Evolutionary conservation across 352 stramenopile species (phyloP).

Genomic region (Stramenopiles sp.): DNA sequence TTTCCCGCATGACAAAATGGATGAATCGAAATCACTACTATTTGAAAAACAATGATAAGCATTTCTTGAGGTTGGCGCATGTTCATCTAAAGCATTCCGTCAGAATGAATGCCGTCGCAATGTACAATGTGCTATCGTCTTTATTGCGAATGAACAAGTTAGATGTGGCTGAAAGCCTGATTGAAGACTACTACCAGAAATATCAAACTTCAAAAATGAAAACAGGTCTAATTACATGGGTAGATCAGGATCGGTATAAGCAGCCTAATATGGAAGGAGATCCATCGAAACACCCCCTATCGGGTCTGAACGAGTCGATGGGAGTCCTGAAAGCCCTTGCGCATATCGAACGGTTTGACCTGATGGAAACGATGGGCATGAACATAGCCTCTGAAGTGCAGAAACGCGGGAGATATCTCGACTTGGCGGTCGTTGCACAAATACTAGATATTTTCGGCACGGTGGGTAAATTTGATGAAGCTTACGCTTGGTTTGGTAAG

Average conservation of each 20-base stretch:
- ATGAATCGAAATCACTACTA: background rate
- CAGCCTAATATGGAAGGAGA: background rate
- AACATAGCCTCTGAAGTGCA: background rate
- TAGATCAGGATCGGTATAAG: background rate
- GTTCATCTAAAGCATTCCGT: background rate
- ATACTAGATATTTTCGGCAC: background rate
- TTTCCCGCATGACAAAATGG: background rate
- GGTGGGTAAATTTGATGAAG: background rate
- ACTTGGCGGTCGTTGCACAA: background rate
- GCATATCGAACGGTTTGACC: background rate
- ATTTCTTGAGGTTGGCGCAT: background rate
- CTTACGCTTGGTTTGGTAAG: background rate
- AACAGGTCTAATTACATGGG: background rate
- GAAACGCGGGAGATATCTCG: no score
- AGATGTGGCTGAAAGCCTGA: background rate
- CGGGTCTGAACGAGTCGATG: background rate
- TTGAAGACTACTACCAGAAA: no score
- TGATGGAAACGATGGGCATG: background rate
- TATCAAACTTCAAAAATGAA: background rate
- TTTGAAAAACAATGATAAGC: background rate
- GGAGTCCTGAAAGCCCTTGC: background rate
- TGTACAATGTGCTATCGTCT: background rate
- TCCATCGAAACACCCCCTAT: background rate
- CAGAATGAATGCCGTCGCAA: background rate
- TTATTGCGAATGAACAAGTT: background rate